Conservation (phyloP, 2,329 filamentous ascomycete genomes). For the Elsinoe batatas region DNA sequence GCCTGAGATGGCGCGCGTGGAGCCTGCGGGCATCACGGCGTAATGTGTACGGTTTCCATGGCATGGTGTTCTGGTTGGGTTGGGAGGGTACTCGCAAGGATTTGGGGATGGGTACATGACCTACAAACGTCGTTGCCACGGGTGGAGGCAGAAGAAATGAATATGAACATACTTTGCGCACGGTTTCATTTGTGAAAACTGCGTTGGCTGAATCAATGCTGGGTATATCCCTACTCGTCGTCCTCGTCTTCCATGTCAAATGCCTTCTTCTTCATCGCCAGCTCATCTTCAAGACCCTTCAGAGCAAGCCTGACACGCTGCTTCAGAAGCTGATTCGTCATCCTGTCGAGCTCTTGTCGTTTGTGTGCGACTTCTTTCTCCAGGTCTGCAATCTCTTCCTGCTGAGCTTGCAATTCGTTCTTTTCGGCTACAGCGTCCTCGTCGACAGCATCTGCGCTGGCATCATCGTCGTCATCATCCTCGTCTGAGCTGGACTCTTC, state of each 20-base stretch:
- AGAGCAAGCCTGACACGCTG: constrained; percentile 41
- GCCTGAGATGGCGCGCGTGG: not conserved
- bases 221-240: constrained; percentile 13
- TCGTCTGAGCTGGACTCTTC: constrained; percentile 30
- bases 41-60: not conserved
- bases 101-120: not conserved
- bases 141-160: not conserved
- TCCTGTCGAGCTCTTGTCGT: constrained; percentile 29
- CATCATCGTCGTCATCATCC: constrained; percentile 38
- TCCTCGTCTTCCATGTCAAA: constrained; percentile 29
- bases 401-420: constrained; percentile 37
- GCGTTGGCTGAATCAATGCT: not conserved
- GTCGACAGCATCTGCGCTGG: constrained; percentile 36
- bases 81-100: not conserved
- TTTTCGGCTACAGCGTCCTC: constrained; percentile 42
- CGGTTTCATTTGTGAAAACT: not conserved
- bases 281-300: constrained; percentile 41
- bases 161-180: not conserved
- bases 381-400: constrained; percentile 47
- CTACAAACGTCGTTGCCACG: not conserved
- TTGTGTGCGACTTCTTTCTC: constrained; percentile 40
- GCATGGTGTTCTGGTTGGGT: not conserved
- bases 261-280: constrained; percentile 43
- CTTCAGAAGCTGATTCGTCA: constrained; percentile 41
- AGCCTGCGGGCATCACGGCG: not conserved